Evolutionary conservation across 2,329 filamentous ascomycete species (phyloP).

Genomic region (Diaporthe capsici): DNA sequence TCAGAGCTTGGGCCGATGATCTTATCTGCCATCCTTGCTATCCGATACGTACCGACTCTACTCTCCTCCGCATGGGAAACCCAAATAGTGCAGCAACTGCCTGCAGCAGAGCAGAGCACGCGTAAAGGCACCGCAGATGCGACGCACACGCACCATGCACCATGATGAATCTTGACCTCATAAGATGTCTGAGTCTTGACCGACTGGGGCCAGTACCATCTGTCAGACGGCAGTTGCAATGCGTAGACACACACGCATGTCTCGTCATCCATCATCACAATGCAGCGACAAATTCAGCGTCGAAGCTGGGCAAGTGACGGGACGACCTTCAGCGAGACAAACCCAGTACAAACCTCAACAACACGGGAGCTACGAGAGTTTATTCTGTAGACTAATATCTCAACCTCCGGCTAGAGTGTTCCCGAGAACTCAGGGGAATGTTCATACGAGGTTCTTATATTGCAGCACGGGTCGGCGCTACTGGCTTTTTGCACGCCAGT

Average conservation of each 20-base stretch:
- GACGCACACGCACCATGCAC: not conserved
- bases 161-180: not conserved
- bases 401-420: not conserved
- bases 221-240: not conserved
- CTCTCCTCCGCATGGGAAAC: not conserved
- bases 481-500: not conserved
- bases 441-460: constrained; percentile 16
- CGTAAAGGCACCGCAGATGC: not conserved
- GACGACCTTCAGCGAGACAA: not conserved
- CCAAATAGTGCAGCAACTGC: too few species aligned
- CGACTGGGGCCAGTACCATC: not conserved
- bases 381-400: not conserved
- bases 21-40: not conserved
- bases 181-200: not conserved
- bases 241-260: constrained; percentile 1
- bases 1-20: not conserved
- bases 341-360: not conserved
- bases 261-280: not conserved
- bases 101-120: not conserved
- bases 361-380: constrained; percentile 17
- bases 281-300: constrained; percentile 16
- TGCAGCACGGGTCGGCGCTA: constrained; percentile 8
- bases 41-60: not conserved
- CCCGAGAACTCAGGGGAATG: not conserved
- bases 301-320: too few species aligned